Base-by-base conservation (phyloP, 495 filamentous ascomycete genomes). In the Aspergillus bertholletiae region DNA sequence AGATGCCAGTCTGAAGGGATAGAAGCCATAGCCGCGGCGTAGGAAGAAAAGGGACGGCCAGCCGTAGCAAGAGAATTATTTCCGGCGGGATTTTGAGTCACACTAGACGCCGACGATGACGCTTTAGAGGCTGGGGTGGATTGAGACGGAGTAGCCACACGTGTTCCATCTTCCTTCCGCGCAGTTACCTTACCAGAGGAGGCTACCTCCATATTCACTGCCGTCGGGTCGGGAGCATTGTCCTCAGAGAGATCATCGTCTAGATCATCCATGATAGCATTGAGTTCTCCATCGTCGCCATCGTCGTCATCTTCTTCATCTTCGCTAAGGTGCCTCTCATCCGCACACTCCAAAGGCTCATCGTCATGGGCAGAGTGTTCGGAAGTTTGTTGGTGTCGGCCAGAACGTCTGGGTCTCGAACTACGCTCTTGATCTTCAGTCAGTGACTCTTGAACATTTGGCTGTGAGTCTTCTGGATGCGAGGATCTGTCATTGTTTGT, bases 1-100 rank as follows among this genome's bases (percentile, higher is more conserved):
- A 99, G 89, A 61, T 99, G 94, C 95, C 95, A 99, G 64, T 97
- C 94, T 55, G 92, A 87, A n/a, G 92, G 90, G 5, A 82, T 58
- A 1, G 75, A 74, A 7, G 74, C 73, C 59, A 94, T 82, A 5
- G 91, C 90, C 32, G 88, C 89, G 15, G 91, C 88, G 64, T 96
- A 96, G 0, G 91, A 93, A 15, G 83, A 74, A 21, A 80, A 70
- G 11, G 82, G 68, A 23, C 79, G 72, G 44, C 73, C 66, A 53
- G 78, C 68, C 66, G 74, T 60, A 56, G 76, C 61, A 39, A 77
- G 54, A 11, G 75, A 74, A 37, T 58, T 57, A 77, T 53, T 56
- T 59, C 59, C 75, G 58, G 39, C 66, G 43, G 58, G 71, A 54
- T 58, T 71, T 46, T 63, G 60, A 52, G 57, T 70, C 34, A 61